These are phyloP conservation scores for Aspergillus floridensis DNA, from an alignment of 2,329 filamentous ascomycete genomes.

Conservation along the genomic window DNA sequence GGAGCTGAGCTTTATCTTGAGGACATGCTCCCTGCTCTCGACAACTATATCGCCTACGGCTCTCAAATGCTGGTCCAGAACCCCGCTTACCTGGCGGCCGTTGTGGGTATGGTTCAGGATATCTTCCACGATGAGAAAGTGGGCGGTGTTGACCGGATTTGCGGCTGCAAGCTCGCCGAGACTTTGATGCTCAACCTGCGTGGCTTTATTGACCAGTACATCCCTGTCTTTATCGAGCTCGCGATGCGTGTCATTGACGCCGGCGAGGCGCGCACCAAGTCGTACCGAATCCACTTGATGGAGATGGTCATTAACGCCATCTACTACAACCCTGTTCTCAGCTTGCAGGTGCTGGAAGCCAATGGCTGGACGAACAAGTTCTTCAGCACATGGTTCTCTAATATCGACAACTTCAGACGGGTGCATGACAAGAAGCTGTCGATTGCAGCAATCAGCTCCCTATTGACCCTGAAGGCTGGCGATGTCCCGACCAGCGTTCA, in stretches of 20 bases:
- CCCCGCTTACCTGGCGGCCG: conserved; percentile 78
- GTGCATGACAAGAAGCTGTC: conserved; percentile 99
- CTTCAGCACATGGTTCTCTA: conserved; percentile 97
- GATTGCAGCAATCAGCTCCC: conserved; percentile 84
- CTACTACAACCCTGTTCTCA: conserved; percentile 89
- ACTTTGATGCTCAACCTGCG: conserved; percentile 95
- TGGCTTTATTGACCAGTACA: conserved; percentile 81
- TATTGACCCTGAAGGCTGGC: conserved; percentile 74
- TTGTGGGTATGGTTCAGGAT: conserved; percentile 90
- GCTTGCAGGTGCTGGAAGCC: conserved; percentile 81
- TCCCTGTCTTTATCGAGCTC: conserved; percentile 83
- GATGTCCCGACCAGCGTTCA: conserved; percentile 91
- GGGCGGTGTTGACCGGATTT: conserved; percentile 90
- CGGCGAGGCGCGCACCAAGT: conserved; percentile 81
- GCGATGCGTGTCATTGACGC: conserved; percentile 76
- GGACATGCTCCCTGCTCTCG: conserved; percentile 95
- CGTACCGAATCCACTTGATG: conserved; percentile 93
- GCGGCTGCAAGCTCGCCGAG: conserved; percentile 95
- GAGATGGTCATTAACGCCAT: conserved; percentile 98
- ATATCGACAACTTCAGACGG: conserved; percentile 86
- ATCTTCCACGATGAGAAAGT: conserved; percentile 94
- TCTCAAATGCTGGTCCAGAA: conserved; percentile 76
- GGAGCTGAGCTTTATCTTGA: conserved; percentile 96
- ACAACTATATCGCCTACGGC: conserved; percentile 97
- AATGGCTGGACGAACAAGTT: conserved; percentile 98